Base-by-base conservation (phyloP, 2,329 filamentous ascomycete species). In the Tolypocladium sp. region DNA sequence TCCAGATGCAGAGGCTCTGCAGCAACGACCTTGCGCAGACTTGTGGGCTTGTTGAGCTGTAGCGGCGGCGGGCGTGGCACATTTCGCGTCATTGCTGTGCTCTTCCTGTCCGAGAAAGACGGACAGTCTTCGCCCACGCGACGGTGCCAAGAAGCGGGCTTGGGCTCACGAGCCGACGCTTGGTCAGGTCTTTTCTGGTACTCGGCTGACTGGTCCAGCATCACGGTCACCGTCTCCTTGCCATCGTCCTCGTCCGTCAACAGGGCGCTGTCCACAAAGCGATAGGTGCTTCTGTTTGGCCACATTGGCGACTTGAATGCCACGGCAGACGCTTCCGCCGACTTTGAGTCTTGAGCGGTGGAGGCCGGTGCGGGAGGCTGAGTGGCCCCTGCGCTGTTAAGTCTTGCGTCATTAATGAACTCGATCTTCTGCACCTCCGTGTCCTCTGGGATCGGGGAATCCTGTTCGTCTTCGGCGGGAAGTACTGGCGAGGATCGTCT, bases 81-180 rank as follows among this genome's bases (percentile, higher is more conserved):
- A 64, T 81, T 82, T 59, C 82, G 77, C 25, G 75, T 75, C 44
- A 74, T 75, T 6, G 67, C 69, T 58, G 72, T 75, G 42, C 75
- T 71, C 65, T 76, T 77, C 60, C 83, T 77, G 41, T 76, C 76
- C 1, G 85, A 85, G 65, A 88, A 88, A 2, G 81, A 79, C 27
- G 82, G 82, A 58, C 80, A 80, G 27, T 80, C 74, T 52, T 87
- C 82, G 30, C 85, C 85, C 55, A 87, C 73, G 2, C 84, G 81
- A 41, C 74, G 77, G 67, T 87, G 82, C 77, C 83, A 86, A 41
- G 63, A 60, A 38, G 60, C 60, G 30, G 56, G 59, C 33, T 62
- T 58, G 13, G 59, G 42, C 38, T 57, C 57, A 44, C 68, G 60
- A 44, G 52, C 54, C 59, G 58, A 54, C 27, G 56, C 51, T 51